Conservation (phyloP, 331 rosid species). For the Pyrus hybrid region DNA sequence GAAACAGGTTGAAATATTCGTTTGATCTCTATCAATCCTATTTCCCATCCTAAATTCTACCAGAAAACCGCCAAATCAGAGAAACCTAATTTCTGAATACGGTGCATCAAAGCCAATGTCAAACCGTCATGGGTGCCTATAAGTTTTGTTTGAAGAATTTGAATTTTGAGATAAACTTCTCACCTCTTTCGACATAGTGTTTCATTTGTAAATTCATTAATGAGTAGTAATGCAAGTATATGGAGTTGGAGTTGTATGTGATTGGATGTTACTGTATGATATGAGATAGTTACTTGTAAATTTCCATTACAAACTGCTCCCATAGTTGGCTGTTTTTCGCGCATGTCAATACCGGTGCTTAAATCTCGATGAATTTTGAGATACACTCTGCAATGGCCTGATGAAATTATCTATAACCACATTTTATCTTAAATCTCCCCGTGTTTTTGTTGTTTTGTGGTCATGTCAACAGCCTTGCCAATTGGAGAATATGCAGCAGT, state of each 20-base stretch:
- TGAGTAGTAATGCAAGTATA: background rate
- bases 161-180: background rate
- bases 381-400: background rate
- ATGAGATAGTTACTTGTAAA: background rate
- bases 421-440: background rate
- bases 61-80: background rate
- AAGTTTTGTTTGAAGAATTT: background rate
- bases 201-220: background rate
- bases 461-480: slow-evolving; percentile 67
- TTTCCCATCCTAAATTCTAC: background rate
- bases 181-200: background rate
- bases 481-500: slow-evolving; percentile 97
- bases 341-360: background rate
- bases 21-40: background rate
- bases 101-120: background rate
- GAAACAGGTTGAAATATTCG: background rate
- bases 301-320: background rate
- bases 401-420: background rate
- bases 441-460: slow-evolving; percentile 7
- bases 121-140: background rate
- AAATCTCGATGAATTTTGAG: background rate
- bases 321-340: background rate
- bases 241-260: background rate
- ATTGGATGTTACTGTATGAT: background rate
- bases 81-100: background rate